Base-by-base conservation (phyloP, 768 basidiomycete genomes). In the Boletus coccyginus region DNA sequence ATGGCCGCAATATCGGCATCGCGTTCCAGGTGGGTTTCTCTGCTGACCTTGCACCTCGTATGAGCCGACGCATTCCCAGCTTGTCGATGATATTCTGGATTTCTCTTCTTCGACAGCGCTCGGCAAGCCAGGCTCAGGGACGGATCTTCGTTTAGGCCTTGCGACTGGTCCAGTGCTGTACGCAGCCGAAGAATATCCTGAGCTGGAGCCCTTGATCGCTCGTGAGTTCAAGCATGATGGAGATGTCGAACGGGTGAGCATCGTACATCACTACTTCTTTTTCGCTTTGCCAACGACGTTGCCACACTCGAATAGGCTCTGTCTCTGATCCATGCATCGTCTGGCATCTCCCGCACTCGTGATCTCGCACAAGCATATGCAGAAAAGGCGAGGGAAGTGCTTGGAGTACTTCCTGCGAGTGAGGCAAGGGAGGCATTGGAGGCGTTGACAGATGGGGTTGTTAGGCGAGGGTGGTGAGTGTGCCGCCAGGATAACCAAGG, bases 51-150 rank as follows among this genome's bases (percentile, higher is more conserved):
- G 27, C 27, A 5, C 27, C 27, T 27, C 27, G 27, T 27, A 27
- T 27, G 27, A 13, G 9, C 31, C 43, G 41, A 67, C 48, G 45
- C 21, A 45, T 46, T 52, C 31, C 17, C 65, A 96, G 94, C 87
- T 99, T 11, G 88, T 98, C 46, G 97, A 99, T 68, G 97, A 99
- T 67, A 82, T 94, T 36, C 77, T 99, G 4, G 97, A 98, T 74
- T 98, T 93, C 67, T 89, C 94, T 46, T 84, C 89, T 0, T 87
- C 87, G 13, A 75, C 75, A 0, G 70, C 87, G 0, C 82, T 98
- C 14, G 96, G 96, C 36, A 98, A 98, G 75, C 97, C 97, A 0
- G 86, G 87, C 0, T 53, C 67, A 17, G 91, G 90, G 17, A 89
- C 92, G 2, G 93, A 94, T 69, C 78, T 94, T 16, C 83, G 86